Percentiles rank a stretch among this genome's conserved stretches.
Conservation (phyloP, 2,329 filamentous ascomycete species). For the Fusarium compactum region DNA sequence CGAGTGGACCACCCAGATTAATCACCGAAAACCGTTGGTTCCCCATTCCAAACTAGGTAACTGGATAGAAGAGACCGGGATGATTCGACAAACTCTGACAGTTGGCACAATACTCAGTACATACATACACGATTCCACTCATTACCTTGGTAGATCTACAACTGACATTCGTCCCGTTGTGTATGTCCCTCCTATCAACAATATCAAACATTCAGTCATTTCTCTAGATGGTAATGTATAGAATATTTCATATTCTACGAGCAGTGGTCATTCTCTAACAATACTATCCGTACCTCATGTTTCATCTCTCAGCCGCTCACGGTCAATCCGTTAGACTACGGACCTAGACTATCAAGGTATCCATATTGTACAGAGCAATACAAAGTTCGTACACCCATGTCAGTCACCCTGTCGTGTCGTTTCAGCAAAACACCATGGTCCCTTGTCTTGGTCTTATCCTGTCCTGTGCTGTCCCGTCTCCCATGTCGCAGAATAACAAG, state of each 20-base stretch:
- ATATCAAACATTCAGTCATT: background rate
- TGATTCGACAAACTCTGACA: background rate
- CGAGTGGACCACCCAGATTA: conserved; percentile 29
- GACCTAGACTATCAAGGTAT: background rate
- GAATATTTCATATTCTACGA: background rate
- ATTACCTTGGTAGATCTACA: conserved; percentile 8
- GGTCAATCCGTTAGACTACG: conserved; percentile 16
- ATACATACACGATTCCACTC: background rate
- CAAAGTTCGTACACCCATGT: background rate
- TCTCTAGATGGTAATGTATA: background rate
- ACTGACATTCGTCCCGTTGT: background rate
- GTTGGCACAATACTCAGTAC: conserved; percentile 6
- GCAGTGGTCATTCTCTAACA: background rate
- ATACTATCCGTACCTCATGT: conserved; percentile 1
- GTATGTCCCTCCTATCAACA: background rate
- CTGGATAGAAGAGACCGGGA: background rate
- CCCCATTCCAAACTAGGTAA: conserved; percentile 28
- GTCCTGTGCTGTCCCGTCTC: conserved; percentile 14
- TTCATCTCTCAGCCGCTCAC: conserved; percentile 27
- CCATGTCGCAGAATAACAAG: conserved; percentile 38
- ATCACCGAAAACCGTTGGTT: conserved; percentile 18
- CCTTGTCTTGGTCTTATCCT: conserved; percentile 2
- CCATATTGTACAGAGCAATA: background rate
- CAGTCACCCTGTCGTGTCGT: conserved; percentile 34
- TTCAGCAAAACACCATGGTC: conserved; percentile 33